Evolutionary conservation across 2,329 filamentous ascomycete genomes (phyloP), one percentile per base, ranked within the genome.

Genomic region (Penicillium thymicola): DNA sequence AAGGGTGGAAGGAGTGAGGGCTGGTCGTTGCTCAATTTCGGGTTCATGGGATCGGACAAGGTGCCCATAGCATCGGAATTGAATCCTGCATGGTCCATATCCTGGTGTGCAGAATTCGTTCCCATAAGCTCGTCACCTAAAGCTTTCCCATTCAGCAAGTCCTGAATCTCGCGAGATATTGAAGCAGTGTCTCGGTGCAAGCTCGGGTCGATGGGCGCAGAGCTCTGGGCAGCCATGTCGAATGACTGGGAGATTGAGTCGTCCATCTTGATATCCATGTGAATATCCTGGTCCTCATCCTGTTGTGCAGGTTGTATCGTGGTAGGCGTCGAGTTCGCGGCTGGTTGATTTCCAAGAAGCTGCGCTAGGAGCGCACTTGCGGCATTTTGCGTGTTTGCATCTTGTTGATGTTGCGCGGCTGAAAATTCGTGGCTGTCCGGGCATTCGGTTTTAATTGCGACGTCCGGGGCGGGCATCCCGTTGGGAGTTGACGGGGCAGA

Each of bases 331-430:
- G 62, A 61, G 44, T 59, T 61, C 34, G 65, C 52, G 53, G 64
- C 58, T 36, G 66, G 54, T 57, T 72, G 70, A 56, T 71, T 72
- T 41, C 73, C 72, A 51, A 77, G 69, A 9, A 77, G 66, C 63
- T 77, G 74, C 36, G 75, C 75, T 43, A 77, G 67, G 16, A 77
- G 69, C 42, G 75, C 71, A 27, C 72, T 75, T 54, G 75, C 75
- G 42, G 75, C 75, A 41, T 67, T 73, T 58, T 76, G 75, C 40
- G 73, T 73, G 48, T 73, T 70, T 54, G 67, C 55, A 52, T 74
- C 67, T 57, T 69, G 67, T 45, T 70, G 68, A 18, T 65, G 60
- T 36, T 70, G 67, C 46, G 62, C 46, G 27, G 58, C 52, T n/a
- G 60, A 51, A 23, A 65, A 54, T 32, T 62, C 59, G 36, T 61